Evolutionary conservation across 495 filamentous ascomycete species (phyloP).

Genomic region (Annulohypoxylon bovei): DNA sequence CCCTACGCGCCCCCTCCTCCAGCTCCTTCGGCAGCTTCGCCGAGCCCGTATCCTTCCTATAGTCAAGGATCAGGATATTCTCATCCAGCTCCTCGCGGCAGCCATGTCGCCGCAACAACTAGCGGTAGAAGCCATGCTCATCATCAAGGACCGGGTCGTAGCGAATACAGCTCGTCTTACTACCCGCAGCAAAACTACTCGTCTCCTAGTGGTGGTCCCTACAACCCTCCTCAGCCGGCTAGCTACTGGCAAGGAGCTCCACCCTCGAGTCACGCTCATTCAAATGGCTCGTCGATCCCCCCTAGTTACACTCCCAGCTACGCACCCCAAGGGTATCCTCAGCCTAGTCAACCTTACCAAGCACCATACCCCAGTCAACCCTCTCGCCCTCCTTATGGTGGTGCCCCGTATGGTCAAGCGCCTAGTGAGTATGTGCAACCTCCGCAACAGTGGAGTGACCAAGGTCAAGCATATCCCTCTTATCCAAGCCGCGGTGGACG

Average conservation of each 20-base stretch:
- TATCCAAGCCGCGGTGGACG: conserved; percentile 45
- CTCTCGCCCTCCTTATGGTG: conserved; percentile 43
- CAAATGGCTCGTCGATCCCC: conserved; percentile 50
- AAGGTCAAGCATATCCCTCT: conserved; percentile 33
- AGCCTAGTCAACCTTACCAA: conserved; percentile 44
- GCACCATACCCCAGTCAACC: conserved; percentile 47
- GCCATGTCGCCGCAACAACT: conserved; percentile 34
- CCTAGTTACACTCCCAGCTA: conserved; percentile 64
- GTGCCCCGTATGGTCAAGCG: conserved; percentile 45
- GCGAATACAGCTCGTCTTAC: conserved; percentile 36
- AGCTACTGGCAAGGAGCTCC: conserved; percentile 51
- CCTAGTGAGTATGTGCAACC: conserved; percentile 43
- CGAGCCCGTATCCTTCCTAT: conserved; percentile 51
- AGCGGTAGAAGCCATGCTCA: conserved; percentile 43
- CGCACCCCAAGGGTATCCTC: conserved; percentile 58
- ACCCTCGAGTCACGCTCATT: conserved; percentile 47
- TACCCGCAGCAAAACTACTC: conserved; percentile 44
- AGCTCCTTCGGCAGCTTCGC: conserved; percentile 57
- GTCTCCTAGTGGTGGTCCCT: conserved; percentile 38
- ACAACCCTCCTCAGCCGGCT: conserved; percentile 46
- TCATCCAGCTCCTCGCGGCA: conserved; percentile 38
- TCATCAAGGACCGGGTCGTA: conserved; percentile 40
- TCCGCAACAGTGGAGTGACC: conserved; percentile 49
- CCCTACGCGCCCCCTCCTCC: conserved; percentile 65
- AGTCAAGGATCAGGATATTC: conserved; percentile 47